Base-by-base conservation (phyloP, 495 filamentous ascomycete genomes). In the Corynascus novoguineensis region DNA sequence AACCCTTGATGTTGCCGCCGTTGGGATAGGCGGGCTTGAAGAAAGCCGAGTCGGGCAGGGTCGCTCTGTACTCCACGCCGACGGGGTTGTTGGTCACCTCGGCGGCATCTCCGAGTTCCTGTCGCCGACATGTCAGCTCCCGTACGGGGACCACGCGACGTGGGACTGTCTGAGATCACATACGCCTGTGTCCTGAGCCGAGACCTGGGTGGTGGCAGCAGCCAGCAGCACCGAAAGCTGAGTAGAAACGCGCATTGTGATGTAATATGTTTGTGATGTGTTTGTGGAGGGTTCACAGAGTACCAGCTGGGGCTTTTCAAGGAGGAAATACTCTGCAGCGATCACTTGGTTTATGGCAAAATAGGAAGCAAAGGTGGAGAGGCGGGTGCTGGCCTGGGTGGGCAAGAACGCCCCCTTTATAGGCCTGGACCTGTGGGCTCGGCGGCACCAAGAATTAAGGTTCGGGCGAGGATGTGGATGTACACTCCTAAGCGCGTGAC, bases 51-150 rank as follows among this genome's bases (percentile, higher is more conserved):
- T 79, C 68, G 6, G 83, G 84, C 3, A 92, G 75, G 5, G 63
- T 73, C 6, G 85, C 87, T 38, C 76, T 71, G 72, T 85, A 88
- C 17, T 72, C 64, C 15, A 77, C 73, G 19, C 83, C 81, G 9
- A 60, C 49, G n/a, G 85, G 81, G 69, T 91, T 91, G 73, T 80
- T 77, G n/a, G 62, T 73, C 4, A 83, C 76, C 31, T 77, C 66
- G 38, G 80, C 68, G 47, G 86, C 86, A 61, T 83, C 72, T 37
- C 78, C 80, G 21, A 79, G 68, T 50, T 73, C 21, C 70, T 75
- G 40, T 59, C 21, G 3, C 9, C 6, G 47, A n/a, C 27, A n/a
- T 19, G 58, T 65, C 14, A 62, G 62, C 15, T 22, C n/a, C 8
- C 10, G 5, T 11, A n/a, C n/a, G n/a, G n/a, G n/a, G 0, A 7